Evolutionary conservation across 805 yeast genomes (phyloP).

Genomic region (Ogataea henricii): DNA sequence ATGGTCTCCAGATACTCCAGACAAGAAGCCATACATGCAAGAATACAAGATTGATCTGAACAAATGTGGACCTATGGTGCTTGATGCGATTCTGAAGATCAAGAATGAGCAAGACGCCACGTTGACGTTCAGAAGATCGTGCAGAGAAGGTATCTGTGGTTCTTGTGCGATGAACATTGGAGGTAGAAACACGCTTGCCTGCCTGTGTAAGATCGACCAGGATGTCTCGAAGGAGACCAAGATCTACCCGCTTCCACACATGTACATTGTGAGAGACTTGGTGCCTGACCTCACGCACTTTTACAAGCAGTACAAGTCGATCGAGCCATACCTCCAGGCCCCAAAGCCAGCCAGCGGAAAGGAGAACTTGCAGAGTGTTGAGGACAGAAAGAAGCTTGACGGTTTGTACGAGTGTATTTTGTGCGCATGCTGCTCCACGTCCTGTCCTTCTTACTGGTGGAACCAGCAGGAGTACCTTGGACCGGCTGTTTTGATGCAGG

Average conservation of each 20-base stretch:
- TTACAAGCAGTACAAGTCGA: conserved; percentile 97
- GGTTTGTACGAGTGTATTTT: conserved; percentile 96
- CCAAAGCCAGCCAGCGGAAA: conserved; percentile 83
- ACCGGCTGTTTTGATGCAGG: conserved; percentile 99
- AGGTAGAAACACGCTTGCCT: conserved; percentile 95
- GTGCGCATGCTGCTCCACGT: conserved; percentile 98
- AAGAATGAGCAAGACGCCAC: conserved; percentile 97
- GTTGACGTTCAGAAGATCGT: conserved; percentile 94
- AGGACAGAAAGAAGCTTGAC: conserved; percentile 93
- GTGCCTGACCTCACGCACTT: conserved; percentile 98
- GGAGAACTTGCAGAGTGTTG: conserved; percentile 88
- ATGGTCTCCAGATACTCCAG: conserved; percentile 98
- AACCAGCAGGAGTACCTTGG: conserved; percentile 98
- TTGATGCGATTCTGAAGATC: conserved; percentile 92
- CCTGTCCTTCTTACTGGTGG: conserved; percentile 99
- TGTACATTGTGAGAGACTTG: conserved; percentile 94
- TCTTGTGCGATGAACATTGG: conserved; percentile 99
- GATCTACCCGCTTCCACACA: conserved; percentile 96
- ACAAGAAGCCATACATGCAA: conserved; percentile 84
- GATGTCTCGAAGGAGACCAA: conserved; percentile 73
- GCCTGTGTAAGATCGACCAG: conserved; percentile 90
- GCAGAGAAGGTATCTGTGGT: conserved; percentile 99
- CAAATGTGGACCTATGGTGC: conserved; percentile 95
- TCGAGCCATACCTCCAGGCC: conserved; percentile 95
- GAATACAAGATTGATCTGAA: conserved; percentile 83